These are phyloP conservation scores for Calophaca sinica DNA, from an alignment of 306 rosid species.

Conservation along the genomic window DNA sequence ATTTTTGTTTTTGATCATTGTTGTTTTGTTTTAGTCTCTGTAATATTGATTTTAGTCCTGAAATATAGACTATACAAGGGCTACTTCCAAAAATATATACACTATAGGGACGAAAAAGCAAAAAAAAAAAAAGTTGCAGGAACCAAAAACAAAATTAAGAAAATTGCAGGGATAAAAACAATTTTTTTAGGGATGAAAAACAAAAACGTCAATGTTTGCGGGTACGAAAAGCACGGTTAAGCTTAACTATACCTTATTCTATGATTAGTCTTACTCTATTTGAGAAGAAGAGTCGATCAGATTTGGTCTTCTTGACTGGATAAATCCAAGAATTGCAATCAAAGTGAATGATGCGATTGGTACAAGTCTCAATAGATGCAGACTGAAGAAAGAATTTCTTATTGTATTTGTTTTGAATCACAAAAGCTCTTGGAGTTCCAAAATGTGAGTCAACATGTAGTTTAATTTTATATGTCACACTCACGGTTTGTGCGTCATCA, in stretches of 20 bases:
- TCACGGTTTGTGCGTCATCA: slow-evolving; percentile 49
- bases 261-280: slow-evolving; percentile 59
- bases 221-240: too few relatives aligned
- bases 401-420: slow-evolving; percentile 53
- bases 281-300: slow-evolving; percentile 65
- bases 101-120: too few relatives aligned
- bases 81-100: too few relatives aligned
- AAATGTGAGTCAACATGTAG: slow-evolving; percentile 54
- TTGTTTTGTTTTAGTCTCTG: too few relatives aligned
- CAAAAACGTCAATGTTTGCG: too few relatives aligned
- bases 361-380: slow-evolving; percentile 52
- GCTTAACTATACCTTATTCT: neutral
- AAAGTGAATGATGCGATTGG: slow-evolving; percentile 55
- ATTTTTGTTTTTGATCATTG: too few relatives aligned
- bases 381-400: slow-evolving; percentile 60
- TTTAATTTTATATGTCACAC: slow-evolving; percentile 51
- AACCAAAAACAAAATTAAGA: too few relatives aligned
- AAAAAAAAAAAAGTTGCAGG: too few relatives aligned
- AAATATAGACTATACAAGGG: too few relatives aligned
- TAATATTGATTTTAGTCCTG: too few relatives aligned
- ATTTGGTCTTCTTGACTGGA: slow-evolving; percentile 53
- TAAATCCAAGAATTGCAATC: slow-evolving; percentile 77
- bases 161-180: too few relatives aligned
- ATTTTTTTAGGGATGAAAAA: too few relatives aligned
- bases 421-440: slow-evolving; percentile 75